Percentiles rank a stretch among this genome's conserved stretches.
phyloP scores from a whole-genome alignment of 1,139 yeast species.

The Blastobotrys capitulatus region DNA sequence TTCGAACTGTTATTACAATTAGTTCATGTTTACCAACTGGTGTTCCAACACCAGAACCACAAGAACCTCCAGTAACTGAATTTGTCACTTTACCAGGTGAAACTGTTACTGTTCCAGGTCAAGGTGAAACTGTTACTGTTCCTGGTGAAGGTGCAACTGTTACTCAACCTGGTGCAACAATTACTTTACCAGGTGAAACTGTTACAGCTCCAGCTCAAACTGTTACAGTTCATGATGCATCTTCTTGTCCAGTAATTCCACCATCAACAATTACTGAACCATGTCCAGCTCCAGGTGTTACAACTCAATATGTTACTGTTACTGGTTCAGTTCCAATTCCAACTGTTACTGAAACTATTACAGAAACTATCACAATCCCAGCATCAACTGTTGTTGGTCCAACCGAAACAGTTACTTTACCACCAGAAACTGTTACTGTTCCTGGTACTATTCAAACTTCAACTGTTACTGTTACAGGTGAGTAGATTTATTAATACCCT shows the following conservation, averaged over 20 bases:
- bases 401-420: background rate
- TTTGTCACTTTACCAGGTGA: too few relatives aligned
- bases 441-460: background rate
- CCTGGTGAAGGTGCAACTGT: constrained; percentile 13
- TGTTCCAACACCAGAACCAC: constrained; percentile 9
- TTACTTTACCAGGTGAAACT: constrained; percentile 12
- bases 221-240: constrained; percentile 12
- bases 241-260: constrained; percentile 1
- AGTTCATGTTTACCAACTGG: constrained; percentile 16
- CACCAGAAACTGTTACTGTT: background rate
- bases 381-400: constrained; percentile 1
- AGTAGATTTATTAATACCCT: too few relatives aligned
- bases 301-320: constrained; percentile 16
- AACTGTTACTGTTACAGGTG: background rate
- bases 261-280: constrained; percentile 14
- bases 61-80: constrained; percentile 16
- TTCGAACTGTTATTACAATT: constrained; percentile 20
- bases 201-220: constrained; percentile 10
- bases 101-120: constrained; percentile 13
- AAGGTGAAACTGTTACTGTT: constrained; percentile 13
- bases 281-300: constrained; percentile 19
- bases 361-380: constrained; percentile 18
- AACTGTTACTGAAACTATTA: constrained; percentile 13
- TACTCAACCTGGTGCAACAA: constrained; percentile 11
- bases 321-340: constrained; percentile 12